Evolutionary conservation across 768 basidiomycete genomes (phyloP), one percentile per base, ranked within the genome.

Genomic region (Boletus sensibilis): DNA sequence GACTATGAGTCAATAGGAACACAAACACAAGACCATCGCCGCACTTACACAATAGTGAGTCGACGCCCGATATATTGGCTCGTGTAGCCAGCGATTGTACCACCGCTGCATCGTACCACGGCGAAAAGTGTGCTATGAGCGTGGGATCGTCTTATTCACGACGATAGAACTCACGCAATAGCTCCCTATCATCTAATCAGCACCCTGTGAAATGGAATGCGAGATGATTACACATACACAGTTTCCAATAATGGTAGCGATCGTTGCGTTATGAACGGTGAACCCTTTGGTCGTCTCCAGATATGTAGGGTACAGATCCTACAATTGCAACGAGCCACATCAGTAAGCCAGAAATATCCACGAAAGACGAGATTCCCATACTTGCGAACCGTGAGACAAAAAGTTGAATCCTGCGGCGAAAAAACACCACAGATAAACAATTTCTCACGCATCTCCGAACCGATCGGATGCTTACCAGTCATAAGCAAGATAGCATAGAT

Each of bases 401-500:
- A 91, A 88, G 72, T 88, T 90, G 78, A 90, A 87, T 4, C 85
- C 84, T 85, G 38, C 2, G 35, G 27, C 4, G 13, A 25, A 12
- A 25, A 21, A 38, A 33, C 6, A 7, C 20, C 7, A 23, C 37
- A 37, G 11, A 42, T 51, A 25, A 63, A 14, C 37, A 21, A 16
- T 16, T 10, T 57, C 42, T 1, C 59, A 41, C 29, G 38, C 6
- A 2, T 18, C 11, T 27, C 14, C 34, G 14, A 13, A 16, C 13
- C 8, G 4, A 12, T 18, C 43, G 34, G 25, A 48, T 29, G 63
- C 67, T 46, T 38, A 75, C 76, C 77, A 2, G 86, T 85, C 89
- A 94, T 91, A 53, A 94, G 79, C 46, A 93, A 73, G 20, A 94
- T 80, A 1, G 89, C 88, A 64, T 94, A 95, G 48, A 94, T 84